These are phyloP conservation scores for Fusarium kyushuense DNA, from an alignment of 2,329 filamentous ascomycete species.

Conservation along the genomic window DNA sequence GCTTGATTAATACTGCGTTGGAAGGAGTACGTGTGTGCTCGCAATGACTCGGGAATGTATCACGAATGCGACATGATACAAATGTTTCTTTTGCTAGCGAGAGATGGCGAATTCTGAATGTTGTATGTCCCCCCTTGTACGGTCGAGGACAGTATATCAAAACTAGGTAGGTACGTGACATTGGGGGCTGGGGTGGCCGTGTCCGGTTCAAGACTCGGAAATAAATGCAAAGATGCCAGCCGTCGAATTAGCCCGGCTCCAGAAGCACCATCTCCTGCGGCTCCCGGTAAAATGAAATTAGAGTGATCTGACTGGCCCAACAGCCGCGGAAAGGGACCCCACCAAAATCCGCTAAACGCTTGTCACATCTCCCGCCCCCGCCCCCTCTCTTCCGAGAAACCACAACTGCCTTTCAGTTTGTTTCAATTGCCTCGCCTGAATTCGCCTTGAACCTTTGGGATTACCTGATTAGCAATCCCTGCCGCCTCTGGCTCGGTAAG, in stretches of 20 bases:
- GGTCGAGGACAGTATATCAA: not conserved
- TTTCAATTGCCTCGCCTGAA: slow-evolving; percentile 30
- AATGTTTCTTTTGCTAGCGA: not conserved
- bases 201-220: not conserved
- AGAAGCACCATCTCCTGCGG: not conserved
- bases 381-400: slow-evolving; percentile 39
- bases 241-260: slow-evolving; percentile 23
- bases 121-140: not conserved
- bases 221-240: not conserved
- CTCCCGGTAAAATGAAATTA: slow-evolving; percentile 30
- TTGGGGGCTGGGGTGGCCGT: slow-evolving; percentile 7
- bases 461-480: slow-evolving; percentile 7
- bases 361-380: slow-evolving; percentile 31
- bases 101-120: not conserved
- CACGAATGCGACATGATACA: not conserved
- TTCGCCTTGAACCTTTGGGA: not conserved
- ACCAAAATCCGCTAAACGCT: slow-evolving; percentile 17
- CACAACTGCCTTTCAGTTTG: slow-evolving; percentile 30
- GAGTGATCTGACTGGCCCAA: slow-evolving; percentile 25
- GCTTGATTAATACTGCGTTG: not conserved
- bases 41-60: not conserved
- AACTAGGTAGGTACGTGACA: not conserved
- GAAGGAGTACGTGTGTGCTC: not conserved
- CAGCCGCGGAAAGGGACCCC: slow-evolving; percentile 21
- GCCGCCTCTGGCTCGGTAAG: slow-evolving; percentile 13